phyloP scores from a whole-genome alignment of 2,329 filamentous ascomycete species.

The Penicillium sp. region DNA sequence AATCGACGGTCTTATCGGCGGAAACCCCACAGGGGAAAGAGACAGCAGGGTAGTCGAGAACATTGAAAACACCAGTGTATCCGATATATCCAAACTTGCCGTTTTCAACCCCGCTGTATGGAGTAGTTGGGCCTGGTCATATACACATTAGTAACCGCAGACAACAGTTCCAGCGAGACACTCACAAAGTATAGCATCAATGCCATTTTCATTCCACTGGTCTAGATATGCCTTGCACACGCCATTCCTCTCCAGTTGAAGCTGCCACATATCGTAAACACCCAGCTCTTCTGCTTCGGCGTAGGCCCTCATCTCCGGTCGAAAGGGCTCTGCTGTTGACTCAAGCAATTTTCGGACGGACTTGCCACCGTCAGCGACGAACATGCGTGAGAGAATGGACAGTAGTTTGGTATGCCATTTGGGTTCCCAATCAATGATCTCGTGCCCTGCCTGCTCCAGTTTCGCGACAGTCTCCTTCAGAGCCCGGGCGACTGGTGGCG shows the following conservation, averaged over 20 bases:
- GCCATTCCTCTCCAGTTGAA: background rate
- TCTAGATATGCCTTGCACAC: background rate
- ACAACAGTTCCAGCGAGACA: background rate
- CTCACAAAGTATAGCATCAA: slow-evolving; percentile 1
- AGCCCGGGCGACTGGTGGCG: slow-evolving; percentile 65
- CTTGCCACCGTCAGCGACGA: slow-evolving; percentile 19
- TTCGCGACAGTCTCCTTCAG: slow-evolving; percentile 55
- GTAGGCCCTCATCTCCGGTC: slow-evolving; percentile 56
- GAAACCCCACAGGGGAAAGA: slow-evolving; percentile 25
- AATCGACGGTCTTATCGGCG: slow-evolving; percentile 10
- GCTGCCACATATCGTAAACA: slow-evolving; percentile 47
- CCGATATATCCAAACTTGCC: slow-evolving; percentile 22
- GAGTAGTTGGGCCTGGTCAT: slow-evolving; percentile 29
- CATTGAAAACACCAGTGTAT: slow-evolving; percentile 26
- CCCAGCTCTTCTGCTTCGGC: slow-evolving; percentile 49
- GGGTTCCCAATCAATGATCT: slow-evolving; percentile 31
- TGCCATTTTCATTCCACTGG: background rate
- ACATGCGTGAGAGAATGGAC: background rate
- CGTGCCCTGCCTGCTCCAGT: slow-evolving; percentile 60
- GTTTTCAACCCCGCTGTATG: slow-evolving; percentile 24
- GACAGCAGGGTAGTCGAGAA: slow-evolving; percentile 24
- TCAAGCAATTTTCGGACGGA: slow-evolving; percentile 35
- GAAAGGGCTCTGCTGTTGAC: slow-evolving; percentile 38
- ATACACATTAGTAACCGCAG: background rate
- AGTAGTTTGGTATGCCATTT: background rate